Conservation (phyloP, 1,284 basidiomycete genomes). For the Ganoderma multipileum region DNA sequence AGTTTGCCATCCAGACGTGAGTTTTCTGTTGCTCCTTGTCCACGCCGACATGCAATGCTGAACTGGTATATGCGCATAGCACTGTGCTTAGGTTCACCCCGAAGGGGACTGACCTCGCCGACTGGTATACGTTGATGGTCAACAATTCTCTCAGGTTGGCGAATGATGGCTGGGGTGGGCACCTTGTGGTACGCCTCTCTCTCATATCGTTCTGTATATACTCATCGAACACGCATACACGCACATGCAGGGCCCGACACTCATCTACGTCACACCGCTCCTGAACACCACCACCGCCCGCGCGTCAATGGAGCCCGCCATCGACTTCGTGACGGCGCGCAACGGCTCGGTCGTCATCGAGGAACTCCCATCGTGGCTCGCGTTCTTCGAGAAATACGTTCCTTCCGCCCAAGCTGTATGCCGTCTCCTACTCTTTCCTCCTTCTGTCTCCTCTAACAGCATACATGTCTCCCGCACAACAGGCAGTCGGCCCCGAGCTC, state of each 20-base stretch:
- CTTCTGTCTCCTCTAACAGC: slow-evolving; percentile 1
- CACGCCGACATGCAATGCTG: too few relatives aligned
- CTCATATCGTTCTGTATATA: background rate
- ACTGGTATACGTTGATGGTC: slow-evolving; percentile 40
- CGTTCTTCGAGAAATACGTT: slow-evolving; percentile 43
- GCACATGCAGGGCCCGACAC: slow-evolving; percentile 17
- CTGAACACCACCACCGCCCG: slow-evolving; percentile 18
- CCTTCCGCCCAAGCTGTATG: slow-evolving; percentile 36
- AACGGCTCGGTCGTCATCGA: slow-evolving; percentile 43
- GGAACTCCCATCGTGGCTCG: slow-evolving; percentile 40
- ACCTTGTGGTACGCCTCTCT: slow-evolving; percentile 41
- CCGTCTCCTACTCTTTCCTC: background rate
- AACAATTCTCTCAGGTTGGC: slow-evolving; percentile 50
- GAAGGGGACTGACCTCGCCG: slow-evolving; percentile 24
- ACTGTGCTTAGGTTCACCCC: slow-evolving; percentile 30
- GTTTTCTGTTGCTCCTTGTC: slow-evolving; percentile 15
- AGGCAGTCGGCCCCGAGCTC: slow-evolving; percentile 41
- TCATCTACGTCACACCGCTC: slow-evolving; percentile 26
- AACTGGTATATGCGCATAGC: slow-evolving; percentile 15
- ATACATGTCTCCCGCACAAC: background rate
- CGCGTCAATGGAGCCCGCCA: slow-evolving; percentile 39
- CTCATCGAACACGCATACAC: background rate
- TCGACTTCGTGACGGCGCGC: slow-evolving; percentile 40
- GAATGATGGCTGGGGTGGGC: slow-evolving; percentile 61
- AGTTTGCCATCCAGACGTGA: slow-evolving; percentile 38